Conservation (phyloP, 345 rosid genomes). For the Sonneratia alba region DNA sequence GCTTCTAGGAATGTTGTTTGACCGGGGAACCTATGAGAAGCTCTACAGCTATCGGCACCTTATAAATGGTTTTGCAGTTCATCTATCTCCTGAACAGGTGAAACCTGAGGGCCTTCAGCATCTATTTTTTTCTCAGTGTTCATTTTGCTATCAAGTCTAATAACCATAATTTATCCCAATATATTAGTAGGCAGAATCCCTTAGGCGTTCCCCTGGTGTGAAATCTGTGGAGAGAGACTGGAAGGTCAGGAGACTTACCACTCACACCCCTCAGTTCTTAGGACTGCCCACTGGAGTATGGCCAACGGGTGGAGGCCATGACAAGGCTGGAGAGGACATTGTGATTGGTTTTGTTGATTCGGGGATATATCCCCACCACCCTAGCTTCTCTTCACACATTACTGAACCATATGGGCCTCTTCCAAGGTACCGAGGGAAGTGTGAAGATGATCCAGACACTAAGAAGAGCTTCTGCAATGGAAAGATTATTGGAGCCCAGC, state of each 20-base stretch:
- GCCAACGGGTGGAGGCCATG: conserved; percentile 98
- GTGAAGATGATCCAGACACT: conserved; percentile 73
- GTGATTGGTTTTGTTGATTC: conserved; percentile 95
- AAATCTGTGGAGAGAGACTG: conserved; percentile 87
- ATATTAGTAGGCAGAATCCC: conserved; percentile 82
- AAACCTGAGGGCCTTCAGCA: conserved; percentile 13
- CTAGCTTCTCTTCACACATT: conserved; percentile 66
- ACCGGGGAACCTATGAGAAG: conserved; percentile 66
- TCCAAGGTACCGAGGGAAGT: conserved; percentile 84
- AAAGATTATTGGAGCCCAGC: conserved; percentile 96
- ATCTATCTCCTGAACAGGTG: conserved; percentile 86
- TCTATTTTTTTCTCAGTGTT: not conserved
- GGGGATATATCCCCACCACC: conserved; percentile 85
- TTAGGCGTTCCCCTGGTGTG: conserved; percentile 67
- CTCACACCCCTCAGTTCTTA: conserved; percentile 93
- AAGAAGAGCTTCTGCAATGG: conserved; percentile 74
- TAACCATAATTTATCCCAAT: conserved; percentile 36
- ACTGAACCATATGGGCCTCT: conserved; percentile 71
- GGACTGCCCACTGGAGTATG: conserved; percentile 98
- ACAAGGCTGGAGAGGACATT: conserved; percentile 88
- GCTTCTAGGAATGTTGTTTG: conserved; percentile 80
- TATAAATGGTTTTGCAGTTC: conserved; percentile 91
- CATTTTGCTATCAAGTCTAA: not conserved
- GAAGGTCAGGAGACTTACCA: conserved; percentile 93
- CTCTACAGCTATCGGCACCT: conserved; percentile 94